Base-by-base conservation (phyloP, 78 protist genomes). In the Speleostelium caveatum region DNA sequence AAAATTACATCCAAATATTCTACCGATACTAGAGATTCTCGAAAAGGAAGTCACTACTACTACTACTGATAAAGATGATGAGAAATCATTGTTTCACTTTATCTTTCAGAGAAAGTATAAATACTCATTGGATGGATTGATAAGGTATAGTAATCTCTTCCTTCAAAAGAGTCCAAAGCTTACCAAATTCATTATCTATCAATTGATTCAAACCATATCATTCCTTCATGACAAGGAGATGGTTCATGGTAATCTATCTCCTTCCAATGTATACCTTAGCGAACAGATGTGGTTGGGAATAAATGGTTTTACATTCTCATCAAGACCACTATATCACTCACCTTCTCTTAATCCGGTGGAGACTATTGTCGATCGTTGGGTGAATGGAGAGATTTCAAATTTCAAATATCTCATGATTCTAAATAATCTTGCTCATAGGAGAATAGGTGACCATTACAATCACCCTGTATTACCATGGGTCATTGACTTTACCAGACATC, bases 391-490 rank as follows among this genome's bases (percentile, higher is more conserved):
- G 5, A 28, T 96, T 3, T 53, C 85, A 32, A 96, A 93, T 75
- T 94, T 59, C 75, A 79, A 90, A 22, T 96, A 96, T 49, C 86
- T 96, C 24, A 45, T 94, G 87, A 77, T 59, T 2, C 45, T 96
- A 30, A 96, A 96, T 49, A 42, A n/a, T 22, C 33, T 86, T 17
- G 96, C 88, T 1, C 96, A 95, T 28, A 63, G 96, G 5, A 53
- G 92, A 7, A 30, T 21, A 14, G 96, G 96, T 30, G 96, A 96
- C 32, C 95, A 95, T 5, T 30, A 59, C 38, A 77, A 67, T 67
- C 96, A 93, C 35, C 96, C 98, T 2, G 86, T 94, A 7, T 17
- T 96, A 2, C 98, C 98, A 1, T 96, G 98, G 98, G 66, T 94
- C 28, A 65, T 89, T 32, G 95, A 95, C 53, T 92, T 92, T n/a